phyloP scores from a whole-genome alignment of 371 early-diverging fungal genomes.

The Dinochytrium kinnereticum region DNA sequence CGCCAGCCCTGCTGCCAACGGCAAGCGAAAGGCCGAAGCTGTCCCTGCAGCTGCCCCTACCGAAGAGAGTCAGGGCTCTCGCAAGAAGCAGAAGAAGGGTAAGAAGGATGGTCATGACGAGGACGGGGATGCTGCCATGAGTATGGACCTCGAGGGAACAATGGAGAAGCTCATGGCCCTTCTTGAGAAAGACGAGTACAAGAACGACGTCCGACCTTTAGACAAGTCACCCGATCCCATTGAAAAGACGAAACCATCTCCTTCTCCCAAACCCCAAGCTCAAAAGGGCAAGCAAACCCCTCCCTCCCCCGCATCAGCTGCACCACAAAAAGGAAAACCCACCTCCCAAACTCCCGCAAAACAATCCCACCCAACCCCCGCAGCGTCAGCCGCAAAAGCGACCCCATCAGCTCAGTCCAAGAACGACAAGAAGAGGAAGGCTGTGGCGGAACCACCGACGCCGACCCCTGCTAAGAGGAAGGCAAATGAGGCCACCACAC shows the following conservation, averaged over 20 bases:
- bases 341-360: background rate
- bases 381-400: background rate
- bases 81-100: background rate
- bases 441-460: background rate
- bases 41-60: background rate
- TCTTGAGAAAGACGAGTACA: background rate
- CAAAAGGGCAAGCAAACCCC: too few species aligned
- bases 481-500: too few species aligned
- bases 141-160: background rate
- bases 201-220: background rate
- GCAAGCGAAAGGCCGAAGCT: conserved; percentile 6
- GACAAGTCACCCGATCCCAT: background rate
- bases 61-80: background rate
- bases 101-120: conserved; percentile 7
- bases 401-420: too few species aligned
- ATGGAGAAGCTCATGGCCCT: background rate
- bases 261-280: background rate
- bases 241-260: conserved; percentile 8
- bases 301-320: background rate
- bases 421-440: too few species aligned
- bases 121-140: background rate
- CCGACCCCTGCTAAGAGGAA: background rate
- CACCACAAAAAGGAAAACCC: background rate
- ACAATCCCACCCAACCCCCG: background rate
- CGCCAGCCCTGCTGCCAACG: background rate